A percentile compares a stretch with the other conserved stretches of the same genome.
phyloP scores from a whole-genome alignment of 257 asterid genomes.

The Solanum medicagineum region DNA sequence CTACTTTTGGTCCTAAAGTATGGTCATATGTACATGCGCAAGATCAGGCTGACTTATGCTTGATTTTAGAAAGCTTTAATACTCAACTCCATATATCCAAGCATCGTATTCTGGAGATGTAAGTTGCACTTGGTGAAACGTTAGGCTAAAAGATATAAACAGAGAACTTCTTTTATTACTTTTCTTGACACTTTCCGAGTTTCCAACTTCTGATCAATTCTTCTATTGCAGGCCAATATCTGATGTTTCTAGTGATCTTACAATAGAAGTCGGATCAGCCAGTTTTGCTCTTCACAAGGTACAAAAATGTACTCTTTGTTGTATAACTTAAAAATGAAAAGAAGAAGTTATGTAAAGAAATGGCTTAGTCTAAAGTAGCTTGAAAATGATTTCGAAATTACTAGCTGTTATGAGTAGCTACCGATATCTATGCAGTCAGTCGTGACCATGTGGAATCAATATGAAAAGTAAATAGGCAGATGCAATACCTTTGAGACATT shows the following conservation, averaged over 20 bases:
- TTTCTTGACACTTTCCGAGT: background rate
- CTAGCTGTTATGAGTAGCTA: background rate
- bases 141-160: background rate
- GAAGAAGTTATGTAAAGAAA: background rate
- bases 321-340: background rate
- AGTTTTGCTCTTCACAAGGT: conserved; percentile 88
- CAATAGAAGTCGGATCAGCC: conserved; percentile 70
- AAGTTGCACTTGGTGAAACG: background rate
- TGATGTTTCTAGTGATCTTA: conserved; percentile 90
- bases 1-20: background rate
- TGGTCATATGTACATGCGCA: background rate
- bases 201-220: background rate
- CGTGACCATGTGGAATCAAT: background rate
- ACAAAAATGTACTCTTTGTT: conserved; percentile 4
- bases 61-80: background rate
- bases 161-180: background rate
- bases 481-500: background rate
- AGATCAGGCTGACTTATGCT: background rate
- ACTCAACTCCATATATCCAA: background rate
- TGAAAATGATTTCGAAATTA: background rate
- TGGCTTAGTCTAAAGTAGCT: background rate
- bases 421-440: background rate
- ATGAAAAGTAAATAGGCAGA: background rate
- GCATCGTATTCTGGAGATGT: background rate
- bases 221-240: conserved; percentile 79